Evolutionary conservation across 768 basidiomycete genomes (phyloP), one percentile per base, ranked within the genome.

Genomic region (Xerocomellus amylosporus): DNA sequence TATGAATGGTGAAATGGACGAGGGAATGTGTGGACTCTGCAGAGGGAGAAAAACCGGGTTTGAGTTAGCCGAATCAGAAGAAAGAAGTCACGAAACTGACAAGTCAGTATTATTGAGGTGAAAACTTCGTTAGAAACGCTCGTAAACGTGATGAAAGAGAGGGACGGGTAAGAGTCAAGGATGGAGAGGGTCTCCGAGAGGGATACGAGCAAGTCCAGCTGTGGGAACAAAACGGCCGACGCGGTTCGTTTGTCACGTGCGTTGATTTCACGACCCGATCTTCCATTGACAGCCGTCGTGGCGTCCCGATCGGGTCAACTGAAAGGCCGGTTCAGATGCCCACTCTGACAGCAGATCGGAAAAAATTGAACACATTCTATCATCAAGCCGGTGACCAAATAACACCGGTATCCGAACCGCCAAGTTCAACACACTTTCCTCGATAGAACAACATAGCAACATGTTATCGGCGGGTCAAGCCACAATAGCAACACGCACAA

Each of bases 211-310:
- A 44, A 46, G 37, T 20, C 7, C 46, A 50, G 34, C 22, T 58
- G 58, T 64, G 65, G 56, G 58, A 61, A 55, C 55, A 51, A 53
- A 46, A 55, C 41, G 40, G 42, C 46, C 24, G 55, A 63, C 68
- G 64, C 67, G 68, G 68, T 70, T 70, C 68, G 44, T 46, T 68
- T 64, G 58, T 70, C 68, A 70, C 68, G 68, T 71, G 68, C 26
- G 56, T 69, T 69, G 64, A 69, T 40, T 70, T 69, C n/a, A 36
- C 33, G 40, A 7, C 20, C 20, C 24, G 24, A 24, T 24, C 24
- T 24, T 24, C 24, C 24, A 24, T 24, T 24, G 24, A 24, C 24
- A 24, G 24, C 24, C 24, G 24, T 24, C 24, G 24, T 24, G 24
- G 24, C 24, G 24, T 24, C 24, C 24, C 24, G 24, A 24, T 24